Evolutionary conservation across 768 basidiomycete genomes (phyloP).

Genomic region (Russula abietina): DNA sequence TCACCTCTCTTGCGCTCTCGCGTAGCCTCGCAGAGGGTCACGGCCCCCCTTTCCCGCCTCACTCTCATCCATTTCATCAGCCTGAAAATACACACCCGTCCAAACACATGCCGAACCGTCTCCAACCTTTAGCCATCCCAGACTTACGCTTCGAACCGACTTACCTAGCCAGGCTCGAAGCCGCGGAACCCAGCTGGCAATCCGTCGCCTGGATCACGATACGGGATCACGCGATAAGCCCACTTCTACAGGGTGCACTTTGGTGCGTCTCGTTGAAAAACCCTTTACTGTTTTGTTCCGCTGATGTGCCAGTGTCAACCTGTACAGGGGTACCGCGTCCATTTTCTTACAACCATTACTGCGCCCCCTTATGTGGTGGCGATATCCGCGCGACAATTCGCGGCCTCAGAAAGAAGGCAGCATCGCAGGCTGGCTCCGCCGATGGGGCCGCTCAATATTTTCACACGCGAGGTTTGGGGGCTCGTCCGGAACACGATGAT

Average conservation of each 20-base stretch:
- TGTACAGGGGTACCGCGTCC: slow-evolving; percentile 12
- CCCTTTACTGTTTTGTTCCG: no score
- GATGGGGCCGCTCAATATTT: slow-evolving; percentile 13
- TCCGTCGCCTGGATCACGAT: slow-evolving; percentile 56
- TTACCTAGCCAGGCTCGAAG: slow-evolving; percentile 54
- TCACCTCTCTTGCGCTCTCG: slow-evolving; percentile 17
- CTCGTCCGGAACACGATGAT: slow-evolving; percentile 5
- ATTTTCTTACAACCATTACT: slow-evolving; percentile 13
- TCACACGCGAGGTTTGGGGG: background rate
- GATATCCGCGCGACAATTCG: background rate
- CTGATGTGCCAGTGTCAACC: background rate
- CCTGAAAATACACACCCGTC: background rate
- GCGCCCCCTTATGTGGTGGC: background rate
- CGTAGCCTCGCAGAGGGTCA: slow-evolving; percentile 3
- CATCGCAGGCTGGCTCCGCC: slow-evolving; percentile 11
- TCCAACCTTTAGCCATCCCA: slow-evolving; percentile 42
- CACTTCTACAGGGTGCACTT: slow-evolving; percentile 58
- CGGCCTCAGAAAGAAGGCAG: slow-evolving; percentile 5
- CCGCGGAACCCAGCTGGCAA: slow-evolving; percentile 52
- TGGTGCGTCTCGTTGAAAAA: slow-evolving; percentile 43
- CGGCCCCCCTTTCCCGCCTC: background rate
- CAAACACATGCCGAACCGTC: background rate
- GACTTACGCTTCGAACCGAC: slow-evolving; percentile 73
- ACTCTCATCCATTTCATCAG: background rate
- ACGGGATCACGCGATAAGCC: slow-evolving; percentile 63